Evolutionary conservation across 1,139 yeast species (phyloP), one percentile per base, ranked within the genome.

Genomic region (Nakaseomyces delphensis): DNA sequence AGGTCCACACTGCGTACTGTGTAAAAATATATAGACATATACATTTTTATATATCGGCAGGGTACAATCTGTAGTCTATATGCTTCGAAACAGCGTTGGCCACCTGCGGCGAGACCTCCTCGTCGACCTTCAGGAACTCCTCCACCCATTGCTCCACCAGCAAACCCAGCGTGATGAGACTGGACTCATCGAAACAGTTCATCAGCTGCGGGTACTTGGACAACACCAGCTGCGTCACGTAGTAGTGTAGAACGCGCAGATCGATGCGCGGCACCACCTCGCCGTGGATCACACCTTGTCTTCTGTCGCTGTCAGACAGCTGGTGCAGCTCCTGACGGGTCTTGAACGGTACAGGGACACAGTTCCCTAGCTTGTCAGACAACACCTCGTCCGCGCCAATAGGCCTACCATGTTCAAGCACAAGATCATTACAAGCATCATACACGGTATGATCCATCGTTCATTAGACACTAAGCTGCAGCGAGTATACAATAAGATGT

Each of bases 321-420:
- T 35, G 38, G 14, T 49, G 52, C 33, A 59, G 40, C 31, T 59
- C 62, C 27, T 57, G 60, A n/a, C 61, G 45, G 9, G 59, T 45
- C 38, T 51, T 50, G 38, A 58, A 55, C 6, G 63, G 63, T 13
- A 59, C 50, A 1, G 64, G 63, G 10, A 59, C 57, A 4, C 47
- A 19, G 39, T 56, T 54, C 36, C 50, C 49, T 8, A 57, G 40
- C 25, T 53, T 57, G 14, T 48, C 48, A 1, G 59, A 53, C 28
- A 60, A 43, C 7, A 60, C 52, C 43, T 60, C 64, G 42, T 60
- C 64, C 3, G 63, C 60, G 36, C 61, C 52, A 3, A 55, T 55
- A 32, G 54, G 59, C 2, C 52, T 50, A n/a, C 50, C 50, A 37
- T 44, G 52, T 21, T 52, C 55, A 16, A 43, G 50, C 5, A 59